Base-by-base conservation (phyloP, 768 basidiomycete species). In the Botryobasidium botryosum region DNA sequence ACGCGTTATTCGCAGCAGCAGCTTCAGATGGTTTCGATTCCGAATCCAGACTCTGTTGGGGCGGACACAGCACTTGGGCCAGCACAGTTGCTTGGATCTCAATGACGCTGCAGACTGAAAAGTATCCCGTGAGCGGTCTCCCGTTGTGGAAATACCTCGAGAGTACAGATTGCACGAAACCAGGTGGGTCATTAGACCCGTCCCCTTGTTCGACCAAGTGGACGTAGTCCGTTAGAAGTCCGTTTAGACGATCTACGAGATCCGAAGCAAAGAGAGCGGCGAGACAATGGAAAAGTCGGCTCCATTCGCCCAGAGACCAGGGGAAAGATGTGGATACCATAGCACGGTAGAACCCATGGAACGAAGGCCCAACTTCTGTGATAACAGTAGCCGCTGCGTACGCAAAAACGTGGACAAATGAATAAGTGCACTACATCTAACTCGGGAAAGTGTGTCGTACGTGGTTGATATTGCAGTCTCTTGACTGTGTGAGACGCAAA, bases 321-420 rank as follows among this genome's bases (percentile, higher is more conserved):
- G 70, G 64, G 56, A 80, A 86, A 1, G 75, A 67, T 2, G 77
- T 79, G 3, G 82, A 82, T 36, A 75, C 82, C 48, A 88, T 72
- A 4, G 88, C 85, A 28, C 88, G 75, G 57, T 86, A 85, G 24
- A 90, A 64, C 5, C 88, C 88, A 58, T 91, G 85, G 35, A 92
- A 65, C 13, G 81, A 74, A 5, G 87, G 88, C 17, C 77, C 77
- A 28, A 79, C 61, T 49, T 85, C 83, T 1, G 77, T 75, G 17
- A 91, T 64, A 27, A 84, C 67, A 48, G 74, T 69, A n/a, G 75
- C 62, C 0, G 80, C 85, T 88, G 50, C 17, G 43, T 17, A 29
- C 37, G 10, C 13, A n/a, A n/a, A n/a, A n/a, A n/a, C n/a, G n/a
- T n/a, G n/a, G n/a, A n/a, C n/a, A n/a, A n/a, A n/a, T n/a, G n/a